Evolutionary conservation across 176 grass and related monocot genomes (phyloP).

Genomic region (Eragrostis curvula): DNA sequence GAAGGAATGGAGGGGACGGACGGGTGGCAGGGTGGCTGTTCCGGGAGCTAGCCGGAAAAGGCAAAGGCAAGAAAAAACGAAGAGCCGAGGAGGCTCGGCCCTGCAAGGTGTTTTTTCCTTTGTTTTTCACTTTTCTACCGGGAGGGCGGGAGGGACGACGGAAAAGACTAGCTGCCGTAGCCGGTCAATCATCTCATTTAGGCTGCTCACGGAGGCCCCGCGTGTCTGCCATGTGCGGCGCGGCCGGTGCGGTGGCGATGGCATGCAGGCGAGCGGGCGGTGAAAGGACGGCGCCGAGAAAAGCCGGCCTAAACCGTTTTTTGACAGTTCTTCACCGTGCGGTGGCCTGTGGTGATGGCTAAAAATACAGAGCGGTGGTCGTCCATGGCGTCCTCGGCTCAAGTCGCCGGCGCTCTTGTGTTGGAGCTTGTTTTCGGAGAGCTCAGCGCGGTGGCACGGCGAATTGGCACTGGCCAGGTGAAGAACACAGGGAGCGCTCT

Average conservation of each 20-base stretch:
- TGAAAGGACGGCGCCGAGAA: not conserved
- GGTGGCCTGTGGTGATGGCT: not conserved
- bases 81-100: not conserved
- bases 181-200: slow-evolving; percentile 9
- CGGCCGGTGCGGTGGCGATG: not conserved
- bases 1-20: not conserved
- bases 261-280: not conserved
- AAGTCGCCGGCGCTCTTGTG: not conserved
- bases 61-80: not conserved
- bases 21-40: not conserved
- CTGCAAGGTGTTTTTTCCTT: not conserved
- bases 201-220: slow-evolving; percentile 9
- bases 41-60: not conserved
- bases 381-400: not conserved
- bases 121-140: slow-evolving; percentile 16
- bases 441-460: too few species aligned
- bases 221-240: slow-evolving; percentile 36
- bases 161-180: not conserved
- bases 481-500: not conserved
- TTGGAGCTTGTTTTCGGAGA: not conserved
- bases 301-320: slow-evolving; percentile 1
- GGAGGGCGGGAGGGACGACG: not conserved
- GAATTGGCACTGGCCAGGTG: not conserved
- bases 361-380: not conserved
- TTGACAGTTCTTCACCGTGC: not conserved